Evolutionary conservation across 2,329 filamentous ascomycete genomes (phyloP).

Genomic region (Hypoxylon rubiginosum): DNA sequence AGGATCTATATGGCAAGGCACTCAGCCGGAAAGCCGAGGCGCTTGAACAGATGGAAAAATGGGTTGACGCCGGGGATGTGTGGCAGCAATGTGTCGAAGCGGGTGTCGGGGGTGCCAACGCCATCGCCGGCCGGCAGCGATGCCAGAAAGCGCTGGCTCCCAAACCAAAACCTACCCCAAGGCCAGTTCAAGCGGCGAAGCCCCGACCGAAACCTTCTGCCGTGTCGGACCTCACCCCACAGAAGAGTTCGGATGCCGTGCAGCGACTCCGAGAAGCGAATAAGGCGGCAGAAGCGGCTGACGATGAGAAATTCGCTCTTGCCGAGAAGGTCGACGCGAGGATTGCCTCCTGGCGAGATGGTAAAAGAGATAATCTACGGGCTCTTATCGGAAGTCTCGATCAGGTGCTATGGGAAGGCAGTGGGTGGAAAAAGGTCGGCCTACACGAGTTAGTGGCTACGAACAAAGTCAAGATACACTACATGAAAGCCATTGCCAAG

Average conservation of each 20-base stretch:
- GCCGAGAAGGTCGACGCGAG: conserved; percentile 86
- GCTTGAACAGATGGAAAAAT: conserved; percentile 94
- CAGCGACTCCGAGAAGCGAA: conserved; percentile 86
- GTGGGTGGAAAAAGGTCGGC: conserved; percentile 96
- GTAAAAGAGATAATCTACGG: conserved; percentile 92
- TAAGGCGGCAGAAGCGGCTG: conserved; percentile 83
- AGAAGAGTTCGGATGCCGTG: conserved; percentile 80
- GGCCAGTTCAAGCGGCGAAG: conserved; percentile 60
- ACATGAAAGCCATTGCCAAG: conserved; percentile 99
- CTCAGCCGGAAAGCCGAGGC: conserved; percentile 95
- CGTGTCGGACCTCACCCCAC: conserved; percentile 57
- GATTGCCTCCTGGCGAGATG: conserved; percentile 85
- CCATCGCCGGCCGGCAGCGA: conserved; percentile 86
- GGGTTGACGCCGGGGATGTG: conserved; percentile 82
- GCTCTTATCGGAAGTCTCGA: conserved; percentile 90
- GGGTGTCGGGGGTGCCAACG: conserved; percentile 86
- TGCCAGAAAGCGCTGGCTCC: conserved; percentile 89
- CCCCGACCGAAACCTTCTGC: conserved; percentile 60
- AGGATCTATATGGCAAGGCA: conserved; percentile 92
- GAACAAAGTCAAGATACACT: conserved; percentile 95
- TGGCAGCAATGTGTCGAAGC: conserved; percentile 89
- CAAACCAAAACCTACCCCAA: conserved; percentile 67
- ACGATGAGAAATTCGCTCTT: conserved; percentile 93
- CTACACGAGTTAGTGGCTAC: conserved; percentile 93
- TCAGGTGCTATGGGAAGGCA: conserved; percentile 88